Percentiles rank a stretch among this genome's conserved stretches.
phyloP scores from a whole-genome alignment of 805 yeast genomes.

The Candida maesae region DNA sequence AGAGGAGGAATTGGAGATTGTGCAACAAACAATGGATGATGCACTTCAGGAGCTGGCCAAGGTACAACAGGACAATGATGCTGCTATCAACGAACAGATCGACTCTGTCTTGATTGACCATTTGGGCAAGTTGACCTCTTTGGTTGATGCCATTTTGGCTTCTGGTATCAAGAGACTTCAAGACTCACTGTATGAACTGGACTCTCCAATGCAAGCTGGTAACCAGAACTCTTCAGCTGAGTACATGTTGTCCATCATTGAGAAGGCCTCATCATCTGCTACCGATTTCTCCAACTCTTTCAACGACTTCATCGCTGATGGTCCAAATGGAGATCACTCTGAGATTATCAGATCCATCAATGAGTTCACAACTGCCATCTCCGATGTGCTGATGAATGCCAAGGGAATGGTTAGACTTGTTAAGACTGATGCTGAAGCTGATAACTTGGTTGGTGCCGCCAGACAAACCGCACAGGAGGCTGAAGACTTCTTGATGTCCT shows the following conservation, averaged over 20 bases:
- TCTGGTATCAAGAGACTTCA: conserved; percentile 72
- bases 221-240: conserved; percentile 72
- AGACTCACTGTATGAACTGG: conserved; percentile 63
- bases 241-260: conserved; percentile 62
- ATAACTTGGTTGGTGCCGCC: conserved; percentile 43
- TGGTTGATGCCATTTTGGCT: conserved; percentile 65
- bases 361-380: conserved; percentile 55
- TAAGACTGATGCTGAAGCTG: conserved; percentile 48
- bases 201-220: conserved; percentile 80
- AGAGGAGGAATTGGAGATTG: conserved; percentile 74
- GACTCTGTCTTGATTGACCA: conserved; percentile 48
- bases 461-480: conserved; percentile 57
- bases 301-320: conserved; percentile 73
- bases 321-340: conserved; percentile 59
- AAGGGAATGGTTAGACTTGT: conserved; percentile 65
- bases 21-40: conserved; percentile 75
- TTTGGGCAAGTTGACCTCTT: conserved; percentile 45
- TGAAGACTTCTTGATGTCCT: conserved; percentile 55
- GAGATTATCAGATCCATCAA: conserved; percentile 59
- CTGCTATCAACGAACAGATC: conserved; percentile 55
- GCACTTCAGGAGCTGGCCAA: conserved; percentile 59
- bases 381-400: conserved; percentile 60
- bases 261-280: conserved; percentile 63
- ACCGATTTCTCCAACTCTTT: conserved; percentile 79
- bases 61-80: conserved; percentile 43